Percentiles rank a stretch among this genome's conserved stretches.
Conservation (phyloP, 345 rosid genomes). For the Cochlearia excelsa region DNA sequence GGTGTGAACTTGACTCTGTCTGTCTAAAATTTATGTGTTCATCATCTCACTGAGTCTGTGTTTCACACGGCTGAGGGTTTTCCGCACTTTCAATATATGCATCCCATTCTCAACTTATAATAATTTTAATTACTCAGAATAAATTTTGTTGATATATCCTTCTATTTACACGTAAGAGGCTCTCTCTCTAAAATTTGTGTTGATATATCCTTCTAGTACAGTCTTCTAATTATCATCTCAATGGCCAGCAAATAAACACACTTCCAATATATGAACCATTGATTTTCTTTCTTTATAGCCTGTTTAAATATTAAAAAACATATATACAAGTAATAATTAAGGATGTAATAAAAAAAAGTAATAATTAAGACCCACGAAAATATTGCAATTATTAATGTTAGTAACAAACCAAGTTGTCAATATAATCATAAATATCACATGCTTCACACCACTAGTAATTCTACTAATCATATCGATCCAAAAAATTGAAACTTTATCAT, state of each 20-base stretch:
- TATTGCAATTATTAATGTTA: no score
- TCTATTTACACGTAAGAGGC: conserved; percentile 40
- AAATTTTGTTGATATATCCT: not conserved
- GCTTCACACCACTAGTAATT: conserved; percentile 3
- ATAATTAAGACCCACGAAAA: no score
- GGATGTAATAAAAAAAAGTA: no score
- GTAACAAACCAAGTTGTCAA: not conserved
- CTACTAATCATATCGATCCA: conserved; percentile 29
- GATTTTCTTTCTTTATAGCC: conserved; percentile 58
- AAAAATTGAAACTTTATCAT: conserved; percentile 13
- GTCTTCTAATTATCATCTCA: conserved; percentile 65
- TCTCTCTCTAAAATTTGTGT: conserved; percentile 23
- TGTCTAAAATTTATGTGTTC: no score
- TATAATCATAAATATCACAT: conserved; percentile 24
- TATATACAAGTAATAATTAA: not conserved
- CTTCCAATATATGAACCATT: conserved; percentile 59
- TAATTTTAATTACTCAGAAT: no score
- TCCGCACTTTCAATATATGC: no score
- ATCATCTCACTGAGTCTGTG: no score
- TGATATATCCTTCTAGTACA: conserved; percentile 34
- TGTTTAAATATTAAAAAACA: conserved; percentile 37
- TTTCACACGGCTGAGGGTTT: no score
- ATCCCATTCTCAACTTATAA: no score
- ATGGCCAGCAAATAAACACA: conserved; percentile 59
- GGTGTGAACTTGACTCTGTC: no score